Conservation (phyloP, 345 rosid species). For the Kandelia obovata region DNA sequence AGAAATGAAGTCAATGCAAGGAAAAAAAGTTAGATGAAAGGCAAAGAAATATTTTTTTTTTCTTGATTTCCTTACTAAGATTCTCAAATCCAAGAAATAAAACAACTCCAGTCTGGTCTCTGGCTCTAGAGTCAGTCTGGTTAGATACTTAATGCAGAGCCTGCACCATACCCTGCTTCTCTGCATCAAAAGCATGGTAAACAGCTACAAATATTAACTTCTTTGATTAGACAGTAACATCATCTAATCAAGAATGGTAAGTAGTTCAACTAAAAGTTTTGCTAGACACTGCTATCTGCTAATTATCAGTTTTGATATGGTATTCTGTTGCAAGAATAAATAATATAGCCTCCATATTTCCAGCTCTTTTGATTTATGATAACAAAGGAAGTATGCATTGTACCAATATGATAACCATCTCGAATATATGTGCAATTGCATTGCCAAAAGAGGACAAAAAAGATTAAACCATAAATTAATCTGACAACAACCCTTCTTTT, state of each 20-base stretch:
- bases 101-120: slow-evolving; percentile 40
- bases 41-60: slow-evolving; percentile 11
- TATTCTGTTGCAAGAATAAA: slow-evolving; percentile 3
- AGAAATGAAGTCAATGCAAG: slow-evolving; percentile 29
- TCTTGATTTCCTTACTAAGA: slow-evolving; percentile 39
- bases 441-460: neutral
- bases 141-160: slow-evolving; percentile 65
- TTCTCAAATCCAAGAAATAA: slow-evolving; percentile 48
- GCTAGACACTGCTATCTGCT: slow-evolving; percentile 9
- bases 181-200: slow-evolving; percentile 62
- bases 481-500: too few species aligned
- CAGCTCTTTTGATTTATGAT: neutral
- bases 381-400: neutral
- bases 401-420: neutral
- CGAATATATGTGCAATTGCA: neutral
- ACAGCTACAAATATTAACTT: slow-evolving; percentile 47
- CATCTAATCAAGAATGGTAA: slow-evolving; percentile 17
- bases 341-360: slow-evolving; percentile 1
- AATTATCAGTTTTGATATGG: neutral
- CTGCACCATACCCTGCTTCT: slow-evolving; percentile 50
- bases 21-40: slow-evolving; percentile 26
- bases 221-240: slow-evolving; percentile 21
- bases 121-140: slow-evolving; percentile 54
- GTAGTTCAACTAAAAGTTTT: slow-evolving; percentile 10
- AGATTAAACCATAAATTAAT: neutral